Percentiles rank a stretch among this genome's conserved stretches.
phyloP scores from a whole-genome alignment of 176 grass and related monocot genomes.

The Puya raimondii region DNA sequence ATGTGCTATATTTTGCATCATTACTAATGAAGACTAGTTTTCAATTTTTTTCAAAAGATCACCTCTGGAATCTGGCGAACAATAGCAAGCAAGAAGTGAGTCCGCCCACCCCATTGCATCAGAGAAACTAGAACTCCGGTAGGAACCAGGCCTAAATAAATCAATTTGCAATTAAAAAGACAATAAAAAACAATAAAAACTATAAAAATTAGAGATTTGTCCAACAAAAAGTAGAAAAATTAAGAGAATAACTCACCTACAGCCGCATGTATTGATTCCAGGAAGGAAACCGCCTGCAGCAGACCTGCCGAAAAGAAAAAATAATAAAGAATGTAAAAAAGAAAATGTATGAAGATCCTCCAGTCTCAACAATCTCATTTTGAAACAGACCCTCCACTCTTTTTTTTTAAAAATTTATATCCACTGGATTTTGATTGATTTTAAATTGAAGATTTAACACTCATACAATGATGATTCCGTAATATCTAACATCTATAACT shows the following conservation, averaged over 20 bases:
- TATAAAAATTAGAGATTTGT: not conserved
- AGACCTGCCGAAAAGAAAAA: conserved; percentile 31
- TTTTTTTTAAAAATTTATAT: no score
- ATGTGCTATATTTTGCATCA: not conserved
- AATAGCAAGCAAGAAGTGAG: conserved; percentile 76
- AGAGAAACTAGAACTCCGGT: conserved; percentile 43
- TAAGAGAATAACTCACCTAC: conserved; percentile 35
- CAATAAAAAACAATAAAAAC: conserved; percentile 2
- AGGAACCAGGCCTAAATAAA: conserved; percentile 62
- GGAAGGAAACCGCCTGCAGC: conserved; percentile 50
- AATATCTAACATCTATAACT: no score
- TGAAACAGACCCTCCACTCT: no score
- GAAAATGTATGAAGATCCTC: no score
- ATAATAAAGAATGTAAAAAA: not conserved
- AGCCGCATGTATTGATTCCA: conserved; percentile 61
- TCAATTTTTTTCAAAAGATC: not conserved
- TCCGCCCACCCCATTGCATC: conserved; percentile 85
- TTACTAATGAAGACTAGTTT: not conserved
- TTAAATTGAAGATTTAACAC: no score
- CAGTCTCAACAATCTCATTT: not conserved
- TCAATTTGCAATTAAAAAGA: conserved; percentile 1
- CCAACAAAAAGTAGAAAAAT: not conserved
- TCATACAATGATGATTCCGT: no score
- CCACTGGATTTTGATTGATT: no score
- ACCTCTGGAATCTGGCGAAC: conserved; percentile 70